Evolutionary conservation across 2,329 filamentous ascomycete species (phyloP).

Genomic region (Berkeleyomyces basicola): DNA sequence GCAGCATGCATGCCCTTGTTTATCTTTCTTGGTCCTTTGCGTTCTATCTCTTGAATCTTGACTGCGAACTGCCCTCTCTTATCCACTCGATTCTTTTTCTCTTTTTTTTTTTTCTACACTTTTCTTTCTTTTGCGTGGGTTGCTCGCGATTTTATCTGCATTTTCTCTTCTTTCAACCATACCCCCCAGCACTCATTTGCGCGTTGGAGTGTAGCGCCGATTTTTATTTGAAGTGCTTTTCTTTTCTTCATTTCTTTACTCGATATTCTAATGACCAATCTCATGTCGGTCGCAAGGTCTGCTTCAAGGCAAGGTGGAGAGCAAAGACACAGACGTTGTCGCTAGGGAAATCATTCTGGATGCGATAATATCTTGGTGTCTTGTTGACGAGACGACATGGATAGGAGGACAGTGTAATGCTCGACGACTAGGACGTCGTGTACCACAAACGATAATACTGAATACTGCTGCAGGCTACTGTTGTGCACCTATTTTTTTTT

Average conservation of each 20-base stretch:
- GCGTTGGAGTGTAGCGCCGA: constrained; percentile 1
- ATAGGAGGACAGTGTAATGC: too few species aligned
- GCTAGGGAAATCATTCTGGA: neutral
- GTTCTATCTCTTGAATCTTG: neutral
- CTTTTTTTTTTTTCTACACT: neutral
- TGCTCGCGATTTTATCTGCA: neutral
- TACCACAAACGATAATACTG: too few species aligned
- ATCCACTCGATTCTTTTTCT: neutral
- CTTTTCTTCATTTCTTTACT: neutral
- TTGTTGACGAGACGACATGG: too few species aligned
- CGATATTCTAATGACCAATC: neutral
- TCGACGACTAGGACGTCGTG: too few species aligned
- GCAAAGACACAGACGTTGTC: neutral
- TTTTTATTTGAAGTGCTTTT: neutral
- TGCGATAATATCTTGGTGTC: too few species aligned
- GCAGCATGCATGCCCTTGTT: neutral
- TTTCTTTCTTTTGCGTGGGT: neutral
- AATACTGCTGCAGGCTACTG: too few species aligned
- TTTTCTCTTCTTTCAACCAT: constrained; percentile 3
- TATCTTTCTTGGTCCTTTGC: neutral
- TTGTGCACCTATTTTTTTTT: too few species aligned
- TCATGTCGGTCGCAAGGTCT: too few species aligned
- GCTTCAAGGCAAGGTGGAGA: neutral
- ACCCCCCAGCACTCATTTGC: neutral
- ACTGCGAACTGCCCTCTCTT: neutral